phyloP scores from a whole-genome alignment of 371 early-diverging fungal species.

The Coemansia sp. region DNA sequence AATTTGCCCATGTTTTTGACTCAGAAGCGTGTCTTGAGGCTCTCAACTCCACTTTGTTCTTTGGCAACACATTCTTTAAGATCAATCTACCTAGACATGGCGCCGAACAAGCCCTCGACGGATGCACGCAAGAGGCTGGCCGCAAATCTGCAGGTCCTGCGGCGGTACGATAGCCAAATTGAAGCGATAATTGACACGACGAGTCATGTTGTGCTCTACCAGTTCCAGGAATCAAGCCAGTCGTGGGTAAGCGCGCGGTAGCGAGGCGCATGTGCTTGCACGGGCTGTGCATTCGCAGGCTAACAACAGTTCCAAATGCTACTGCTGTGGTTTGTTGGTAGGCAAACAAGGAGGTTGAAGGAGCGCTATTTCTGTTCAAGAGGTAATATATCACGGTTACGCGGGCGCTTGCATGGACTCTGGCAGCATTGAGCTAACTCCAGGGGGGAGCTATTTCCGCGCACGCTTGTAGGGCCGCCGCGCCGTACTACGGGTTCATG shows the following conservation, averaged over 20 bases:
- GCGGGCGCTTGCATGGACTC: neutral
- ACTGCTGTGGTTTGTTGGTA: constrained; percentile 11
- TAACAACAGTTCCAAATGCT: neutral
- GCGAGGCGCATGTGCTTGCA: neutral
- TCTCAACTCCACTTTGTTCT: neutral
- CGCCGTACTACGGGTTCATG: constrained; percentile 46
- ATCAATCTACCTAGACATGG: constrained; percentile 16
- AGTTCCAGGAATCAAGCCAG: constrained; percentile 35
- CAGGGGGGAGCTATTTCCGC: neutral
- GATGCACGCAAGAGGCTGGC: constrained; percentile 48
- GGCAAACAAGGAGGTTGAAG: constrained; percentile 49
- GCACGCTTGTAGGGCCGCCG: constrained; percentile 13
- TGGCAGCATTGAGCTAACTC: too few species aligned
- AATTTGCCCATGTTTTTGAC: neutral
- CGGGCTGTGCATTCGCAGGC: neutral
- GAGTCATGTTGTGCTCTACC: constrained; percentile 48
- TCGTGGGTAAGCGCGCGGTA: constrained; percentile 34
- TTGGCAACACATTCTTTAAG: neutral
- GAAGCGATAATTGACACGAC: constrained; percentile 48
- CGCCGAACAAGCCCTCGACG: constrained; percentile 35
- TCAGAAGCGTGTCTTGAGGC: neutral
- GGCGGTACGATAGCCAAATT: constrained; percentile 47
- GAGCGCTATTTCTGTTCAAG: constrained; percentile 48
- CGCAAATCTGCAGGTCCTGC: constrained; percentile 47
- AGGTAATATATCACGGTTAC: constrained; percentile 16